phyloP scores from a whole-genome alignment of 2,329 filamentous ascomycete genomes.

The Cladophialophora chaetospira region DNA sequence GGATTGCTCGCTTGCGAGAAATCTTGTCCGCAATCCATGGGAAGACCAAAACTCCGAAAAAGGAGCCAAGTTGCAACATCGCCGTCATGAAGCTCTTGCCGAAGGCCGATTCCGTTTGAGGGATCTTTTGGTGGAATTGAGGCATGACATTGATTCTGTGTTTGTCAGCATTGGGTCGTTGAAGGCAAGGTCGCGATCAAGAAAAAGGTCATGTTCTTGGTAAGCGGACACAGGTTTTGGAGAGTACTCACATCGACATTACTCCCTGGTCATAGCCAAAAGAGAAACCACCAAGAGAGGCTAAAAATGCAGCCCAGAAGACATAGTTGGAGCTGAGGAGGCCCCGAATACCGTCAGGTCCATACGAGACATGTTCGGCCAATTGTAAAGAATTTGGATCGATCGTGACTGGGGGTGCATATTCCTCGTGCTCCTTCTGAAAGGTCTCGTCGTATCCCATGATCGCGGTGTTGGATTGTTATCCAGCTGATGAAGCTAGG shows the following conservation, averaged over 20 bases:
- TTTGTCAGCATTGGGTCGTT: too few species aligned
- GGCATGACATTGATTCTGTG: slow-evolving; percentile 50
- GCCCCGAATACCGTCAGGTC: slow-evolving; percentile 21
- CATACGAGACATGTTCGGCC: neutral
- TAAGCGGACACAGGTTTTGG: too few species aligned
- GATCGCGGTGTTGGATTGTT: too few species aligned
- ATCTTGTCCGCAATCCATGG: slow-evolving; percentile 44
- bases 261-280: slow-evolving; percentile 50
- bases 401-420: too few species aligned
- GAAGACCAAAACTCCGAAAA: slow-evolving; percentile 43
- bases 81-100: slow-evolving; percentile 44
- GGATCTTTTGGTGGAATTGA: slow-evolving; percentile 46
- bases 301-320: slow-evolving; percentile 47
- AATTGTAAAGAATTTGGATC: too few species aligned
- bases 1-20: slow-evolving; percentile 48
- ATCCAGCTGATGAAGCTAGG: too few species aligned
- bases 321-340: slow-evolving; percentile 44
- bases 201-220: too few species aligned
- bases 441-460: too few species aligned
- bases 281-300: slow-evolving; percentile 46
- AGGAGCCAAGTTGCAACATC: slow-evolving; percentile 47
- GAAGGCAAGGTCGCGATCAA: too few species aligned
- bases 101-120: slow-evolving; percentile 36
- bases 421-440: too few species aligned
- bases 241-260: too few species aligned